A percentile compares a stretch with the other conserved stretches of the same genome.
Conservation (phyloP, 352 stramenopile genomes). For the Salisapilia sapeloensis region DNA sequence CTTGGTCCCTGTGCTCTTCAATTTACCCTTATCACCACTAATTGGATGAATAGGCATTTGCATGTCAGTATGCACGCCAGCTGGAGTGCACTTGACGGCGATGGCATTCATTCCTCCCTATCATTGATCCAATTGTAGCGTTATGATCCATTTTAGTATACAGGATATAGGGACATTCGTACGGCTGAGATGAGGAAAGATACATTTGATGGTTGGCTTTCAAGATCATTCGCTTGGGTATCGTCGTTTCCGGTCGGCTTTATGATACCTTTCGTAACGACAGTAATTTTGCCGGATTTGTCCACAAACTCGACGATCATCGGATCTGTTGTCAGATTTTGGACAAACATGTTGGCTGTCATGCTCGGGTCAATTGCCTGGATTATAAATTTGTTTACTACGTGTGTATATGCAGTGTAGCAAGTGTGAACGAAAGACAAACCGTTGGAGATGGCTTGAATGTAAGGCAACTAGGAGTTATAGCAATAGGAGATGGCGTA, state of each 20-base stretch:
- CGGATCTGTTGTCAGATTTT: slow-evolving; percentile 41
- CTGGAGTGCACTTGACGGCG: slow-evolving; percentile 34
- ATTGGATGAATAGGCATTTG: no score
- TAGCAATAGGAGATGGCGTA: no score
- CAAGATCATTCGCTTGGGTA: neutral
- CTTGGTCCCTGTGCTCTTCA: neutral
- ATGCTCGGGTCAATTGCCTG: slow-evolving; percentile 1
- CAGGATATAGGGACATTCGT: slow-evolving; percentile 5
- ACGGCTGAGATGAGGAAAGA: slow-evolving; percentile 41
- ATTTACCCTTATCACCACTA: no score
- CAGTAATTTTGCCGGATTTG: slow-evolving; percentile 24
- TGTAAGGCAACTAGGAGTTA: neutral
- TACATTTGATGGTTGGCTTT: neutral
- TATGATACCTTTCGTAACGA: slow-evolving; percentile 22
- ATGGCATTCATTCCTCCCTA: slow-evolving; percentile 68
- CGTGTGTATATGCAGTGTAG: neutral
- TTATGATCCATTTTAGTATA: no score
- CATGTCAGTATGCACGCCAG: no score
- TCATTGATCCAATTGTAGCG: no score
- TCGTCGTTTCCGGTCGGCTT: slow-evolving; percentile 2
- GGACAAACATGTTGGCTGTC: slow-evolving; percentile 59
- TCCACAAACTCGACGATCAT: slow-evolving; percentile 50
- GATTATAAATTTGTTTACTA: neutral
- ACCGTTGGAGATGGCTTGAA: neutral
- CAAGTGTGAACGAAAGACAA: no score